Conservation (phyloP, 2,329 filamentous ascomycete species). For the Trichoderma asperellum region DNA sequence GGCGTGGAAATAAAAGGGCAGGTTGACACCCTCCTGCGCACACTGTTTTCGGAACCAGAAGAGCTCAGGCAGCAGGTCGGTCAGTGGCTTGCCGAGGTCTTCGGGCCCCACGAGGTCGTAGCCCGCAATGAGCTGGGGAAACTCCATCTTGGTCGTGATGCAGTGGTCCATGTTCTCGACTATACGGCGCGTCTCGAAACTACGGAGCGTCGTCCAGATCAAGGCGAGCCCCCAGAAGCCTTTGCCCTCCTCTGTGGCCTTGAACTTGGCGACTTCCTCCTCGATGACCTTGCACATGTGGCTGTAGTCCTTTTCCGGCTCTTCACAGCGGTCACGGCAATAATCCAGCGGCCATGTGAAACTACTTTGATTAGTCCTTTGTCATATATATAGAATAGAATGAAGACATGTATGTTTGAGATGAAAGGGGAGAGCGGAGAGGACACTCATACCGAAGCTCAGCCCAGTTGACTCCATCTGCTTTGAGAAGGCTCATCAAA, state of each 20-base stretch:
- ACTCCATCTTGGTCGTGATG: slow-evolving; percentile 77
- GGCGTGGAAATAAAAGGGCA: slow-evolving; percentile 96
- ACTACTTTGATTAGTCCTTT: slow-evolving; percentile 41
- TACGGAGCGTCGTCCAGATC: slow-evolving; percentile 81
- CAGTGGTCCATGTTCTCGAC: slow-evolving; percentile 85
- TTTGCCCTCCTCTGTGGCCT: slow-evolving; percentile 68
- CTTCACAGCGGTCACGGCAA: slow-evolving; percentile 65
- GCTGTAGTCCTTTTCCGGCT: slow-evolving; percentile 67
- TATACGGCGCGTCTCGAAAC: slow-evolving; percentile 65
- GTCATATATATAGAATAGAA: not conserved
- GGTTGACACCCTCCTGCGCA: slow-evolving; percentile 72
- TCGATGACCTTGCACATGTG: slow-evolving; percentile 73
- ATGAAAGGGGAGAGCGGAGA: not conserved
- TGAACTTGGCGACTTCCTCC: slow-evolving; percentile 79
- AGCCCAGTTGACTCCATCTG: slow-evolving; percentile 82
- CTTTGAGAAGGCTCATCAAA: slow-evolving; percentile 71
- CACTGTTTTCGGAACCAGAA: slow-evolving; percentile 95
- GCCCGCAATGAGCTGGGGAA: slow-evolving; percentile 79
- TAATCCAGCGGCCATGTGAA: slow-evolving; percentile 75
- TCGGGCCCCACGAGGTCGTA: slow-evolving; percentile 92
- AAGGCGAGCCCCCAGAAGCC: slow-evolving; percentile 83
- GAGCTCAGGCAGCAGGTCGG: slow-evolving; percentile 78
- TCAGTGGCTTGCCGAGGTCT: slow-evolving; percentile 74
- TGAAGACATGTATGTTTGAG: too few species aligned
- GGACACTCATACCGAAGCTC: slow-evolving; percentile 63